These are phyloP conservation scores for Chalciporus sp. DNA, from an alignment of 1,284 basidiomycete genomes.

Conservation along the genomic window DNA sequence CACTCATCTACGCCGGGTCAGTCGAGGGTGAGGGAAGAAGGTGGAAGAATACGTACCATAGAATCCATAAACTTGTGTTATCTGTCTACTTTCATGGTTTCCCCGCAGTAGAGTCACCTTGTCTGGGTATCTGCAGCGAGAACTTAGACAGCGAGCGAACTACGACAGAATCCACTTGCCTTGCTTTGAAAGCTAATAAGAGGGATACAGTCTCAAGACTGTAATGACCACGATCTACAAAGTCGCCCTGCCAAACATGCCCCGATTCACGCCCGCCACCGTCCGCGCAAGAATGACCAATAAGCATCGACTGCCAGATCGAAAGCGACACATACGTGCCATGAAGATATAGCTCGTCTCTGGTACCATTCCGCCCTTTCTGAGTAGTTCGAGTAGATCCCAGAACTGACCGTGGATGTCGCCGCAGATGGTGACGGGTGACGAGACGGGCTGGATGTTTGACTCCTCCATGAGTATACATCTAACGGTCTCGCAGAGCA, in stretches of 20 bases:
- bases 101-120: slow-evolving; percentile 89
- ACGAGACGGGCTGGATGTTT: slow-evolving; percentile 92
- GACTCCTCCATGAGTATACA: slow-evolving; percentile 90
- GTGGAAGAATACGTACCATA: slow-evolving; percentile 65
- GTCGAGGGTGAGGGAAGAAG: neutral
- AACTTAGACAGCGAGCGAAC: slow-evolving; percentile 6
- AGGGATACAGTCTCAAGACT: slow-evolving; percentile 95
- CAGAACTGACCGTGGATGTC: slow-evolving; percentile 97
- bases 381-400: slow-evolving; percentile 89
- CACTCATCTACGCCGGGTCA: slow-evolving; percentile 74
- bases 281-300: slow-evolving; percentile 13
- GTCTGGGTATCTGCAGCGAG: slow-evolving; percentile 77
- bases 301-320: slow-evolving; percentile 19
- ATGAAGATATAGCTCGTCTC: slow-evolving; percentile 97
- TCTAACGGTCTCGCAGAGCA: slow-evolving; percentile 85
- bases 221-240: slow-evolving; percentile 96
- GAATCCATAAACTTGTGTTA: slow-evolving; percentile 98
- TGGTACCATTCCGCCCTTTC: slow-evolving; percentile 87
- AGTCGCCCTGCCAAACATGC: slow-evolving; percentile 75
- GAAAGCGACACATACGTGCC: slow-evolving; percentile 63
- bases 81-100: slow-evolving; percentile 95
- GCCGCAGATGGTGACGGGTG: slow-evolving; percentile 91
- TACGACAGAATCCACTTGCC: slow-evolving; percentile 47
- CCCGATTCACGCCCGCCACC: neutral
- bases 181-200: slow-evolving; percentile 87